Percentiles rank a stretch among this genome's conserved stretches.
phyloP scores from a whole-genome alignment of 2,329 filamentous ascomycete species.

The Curvularia eragrostidis region DNA sequence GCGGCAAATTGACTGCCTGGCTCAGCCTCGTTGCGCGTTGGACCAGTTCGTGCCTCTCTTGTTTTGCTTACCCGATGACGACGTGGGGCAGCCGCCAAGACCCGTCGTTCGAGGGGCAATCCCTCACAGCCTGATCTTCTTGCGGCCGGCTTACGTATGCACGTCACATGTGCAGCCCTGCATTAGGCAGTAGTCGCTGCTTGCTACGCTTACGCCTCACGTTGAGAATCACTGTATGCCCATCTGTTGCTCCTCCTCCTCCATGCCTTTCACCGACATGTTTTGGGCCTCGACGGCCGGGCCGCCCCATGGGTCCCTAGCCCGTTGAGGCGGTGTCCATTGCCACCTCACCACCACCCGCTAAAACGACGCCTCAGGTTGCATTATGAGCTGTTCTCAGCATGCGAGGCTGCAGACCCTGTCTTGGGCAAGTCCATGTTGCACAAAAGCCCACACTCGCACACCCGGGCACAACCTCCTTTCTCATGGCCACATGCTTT shows the following conservation, averaged over 20 bases:
- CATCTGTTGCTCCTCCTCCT: neutral
- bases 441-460: neutral
- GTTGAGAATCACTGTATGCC: neutral
- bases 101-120: conserved; percentile 26
- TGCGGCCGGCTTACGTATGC: conserved; percentile 27
- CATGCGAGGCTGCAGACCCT: neutral
- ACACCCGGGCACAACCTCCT: neutral
- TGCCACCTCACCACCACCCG: conserved; percentile 17
- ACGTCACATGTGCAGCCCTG: conserved; percentile 15
- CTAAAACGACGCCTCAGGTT: conserved; percentile 12
- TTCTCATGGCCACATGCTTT: neutral
- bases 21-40: conserved; percentile 50
- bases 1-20: conserved; percentile 42
- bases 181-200: conserved; percentile 14
- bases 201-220: neutral
- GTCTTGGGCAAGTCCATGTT: neutral
- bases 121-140: conserved; percentile 3
- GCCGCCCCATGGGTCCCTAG: conserved; percentile 12
- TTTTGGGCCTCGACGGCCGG: conserved; percentile 7
- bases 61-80: conserved; percentile 46
- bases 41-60: conserved; percentile 27
- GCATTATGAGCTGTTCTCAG: neutral
- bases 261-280: neutral
- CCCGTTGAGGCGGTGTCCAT: conserved; percentile 16
- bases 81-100: conserved; percentile 44